phyloP scores from a whole-genome alignment of 345 rosid species.

The Passiflora organensis region DNA sequence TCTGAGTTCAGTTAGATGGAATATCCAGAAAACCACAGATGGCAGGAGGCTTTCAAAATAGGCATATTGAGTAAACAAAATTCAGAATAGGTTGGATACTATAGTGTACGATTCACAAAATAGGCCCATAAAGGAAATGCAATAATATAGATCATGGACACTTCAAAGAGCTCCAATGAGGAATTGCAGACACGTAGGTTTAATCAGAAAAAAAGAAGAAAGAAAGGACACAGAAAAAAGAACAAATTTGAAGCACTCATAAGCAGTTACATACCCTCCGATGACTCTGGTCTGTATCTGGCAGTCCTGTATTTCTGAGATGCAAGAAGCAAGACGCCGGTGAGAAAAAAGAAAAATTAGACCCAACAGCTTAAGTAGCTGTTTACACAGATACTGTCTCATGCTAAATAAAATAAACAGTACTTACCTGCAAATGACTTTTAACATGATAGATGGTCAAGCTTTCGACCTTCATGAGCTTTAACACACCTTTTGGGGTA shows the following conservation, averaged over 20 bases:
- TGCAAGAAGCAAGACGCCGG: conserved; percentile 23
- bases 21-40: too few relatives aligned
- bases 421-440: conserved; percentile 80
- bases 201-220: not conserved
- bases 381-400: not conserved
- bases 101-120: too few relatives aligned
- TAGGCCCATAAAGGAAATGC: too few relatives aligned
- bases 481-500: conserved; percentile 91
- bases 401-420: not conserved
- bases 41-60: too few relatives aligned
- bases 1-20: too few relatives aligned
- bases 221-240: conserved; percentile 2
- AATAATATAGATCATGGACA: not conserved
- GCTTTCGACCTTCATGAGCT: conserved; percentile 77
- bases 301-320: conserved; percentile 92
- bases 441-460: conserved; percentile 91
- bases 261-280: conserved; percentile 50
- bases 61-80: too few relatives aligned
- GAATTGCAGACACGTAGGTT: too few relatives aligned
- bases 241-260: conserved; percentile 1
- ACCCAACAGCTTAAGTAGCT: not conserved
- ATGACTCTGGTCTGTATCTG: conserved; percentile 59
- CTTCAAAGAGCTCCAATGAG: not conserved
- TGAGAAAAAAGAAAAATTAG: conserved; percentile 10
- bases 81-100: too few relatives aligned